A percentile compares a stretch with the other conserved stretches of the same genome.
Evolutionary conservation across 73 alveolate genomes (phyloP).

Genomic region (Paramecium pentaurelia): DNA sequence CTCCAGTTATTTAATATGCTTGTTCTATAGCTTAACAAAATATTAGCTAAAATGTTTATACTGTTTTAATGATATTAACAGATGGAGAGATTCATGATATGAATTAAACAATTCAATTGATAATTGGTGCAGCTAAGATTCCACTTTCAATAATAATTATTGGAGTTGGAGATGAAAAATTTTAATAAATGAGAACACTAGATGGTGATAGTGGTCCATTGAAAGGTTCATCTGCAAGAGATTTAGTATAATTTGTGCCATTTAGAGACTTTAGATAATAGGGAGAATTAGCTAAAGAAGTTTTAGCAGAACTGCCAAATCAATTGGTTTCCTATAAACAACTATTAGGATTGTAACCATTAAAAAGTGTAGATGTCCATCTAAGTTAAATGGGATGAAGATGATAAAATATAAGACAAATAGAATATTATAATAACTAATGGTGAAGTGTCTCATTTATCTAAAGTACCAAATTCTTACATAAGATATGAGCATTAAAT

Average conservation of each 20-base stretch:
- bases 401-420: neutral
- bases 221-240: constrained; percentile 55
- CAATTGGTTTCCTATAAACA: constrained; percentile 39
- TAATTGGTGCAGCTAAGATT: constrained; percentile 16
- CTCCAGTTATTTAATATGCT: constrained; percentile 64
- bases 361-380: neutral
- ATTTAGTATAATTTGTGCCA: constrained; percentile 63
- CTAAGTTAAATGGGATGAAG: neutral
- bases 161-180: constrained; percentile 67
- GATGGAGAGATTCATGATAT: constrained; percentile 77
- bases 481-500: no score
- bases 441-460: neutral
- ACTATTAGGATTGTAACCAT: neutral
- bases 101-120: constrained; percentile 49
- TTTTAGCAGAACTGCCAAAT: constrained; percentile 65
- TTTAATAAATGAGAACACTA: constrained; percentile 51
- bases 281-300: constrained; percentile 47
- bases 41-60: constrained; percentile 22
- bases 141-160: constrained; percentile 66
- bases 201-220: constrained; percentile 66
- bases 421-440: neutral
- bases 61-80: constrained; percentile 79
- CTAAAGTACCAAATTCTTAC: neutral
- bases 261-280: constrained; percentile 53
- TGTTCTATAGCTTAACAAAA: constrained; percentile 24